Conservation (phyloP, 495 filamentous ascomycete species). For the Podospora tetraspora region DNA sequence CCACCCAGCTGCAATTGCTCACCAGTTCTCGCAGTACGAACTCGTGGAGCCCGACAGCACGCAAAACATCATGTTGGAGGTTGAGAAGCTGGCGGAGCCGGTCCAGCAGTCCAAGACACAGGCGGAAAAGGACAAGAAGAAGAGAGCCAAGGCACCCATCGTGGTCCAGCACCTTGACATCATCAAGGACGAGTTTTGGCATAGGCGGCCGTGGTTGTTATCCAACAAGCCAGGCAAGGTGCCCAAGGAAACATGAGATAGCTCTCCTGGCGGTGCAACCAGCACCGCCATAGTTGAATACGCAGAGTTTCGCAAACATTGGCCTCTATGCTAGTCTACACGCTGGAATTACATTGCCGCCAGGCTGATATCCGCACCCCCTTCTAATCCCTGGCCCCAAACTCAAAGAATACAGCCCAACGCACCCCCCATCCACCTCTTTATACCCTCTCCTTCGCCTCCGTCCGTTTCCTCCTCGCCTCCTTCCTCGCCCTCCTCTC, state of each 20-base stretch:
- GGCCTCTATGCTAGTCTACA: not conserved
- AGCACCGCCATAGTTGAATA: not conserved
- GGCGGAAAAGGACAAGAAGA: constrained; percentile 70
- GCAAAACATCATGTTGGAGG: constrained; percentile 32
- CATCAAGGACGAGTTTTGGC: constrained; percentile 93
- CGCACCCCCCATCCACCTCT: not conserved
- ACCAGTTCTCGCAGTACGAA: constrained; percentile 41
- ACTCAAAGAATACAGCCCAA: not conserved
- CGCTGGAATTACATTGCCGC: not conserved
- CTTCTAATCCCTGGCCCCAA: not conserved
- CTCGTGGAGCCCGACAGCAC: constrained; percentile 44
- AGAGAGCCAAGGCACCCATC: constrained; percentile 67
- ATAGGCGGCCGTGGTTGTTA: constrained; percentile 76
- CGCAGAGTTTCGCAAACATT: not conserved
- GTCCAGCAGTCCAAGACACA: constrained; percentile 63
- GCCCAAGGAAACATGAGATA: constrained; percentile 45
- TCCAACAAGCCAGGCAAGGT: constrained; percentile 66
- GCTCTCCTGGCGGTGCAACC: not conserved
- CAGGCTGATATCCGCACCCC: not conserved
- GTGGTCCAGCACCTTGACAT: constrained; percentile 83
- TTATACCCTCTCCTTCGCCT: not conserved
- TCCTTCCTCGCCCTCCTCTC: constrained; percentile 43
- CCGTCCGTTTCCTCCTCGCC: constrained; percentile 20
- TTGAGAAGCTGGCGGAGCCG: constrained; percentile 36
- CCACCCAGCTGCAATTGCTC: not conserved